A percentile compares a stretch with the other conserved stretches of the same genome.
phyloP scores from a whole-genome alignment of 2,329 filamentous ascomycete genomes.

The Cladosporium austrohemisphaericum region DNA sequence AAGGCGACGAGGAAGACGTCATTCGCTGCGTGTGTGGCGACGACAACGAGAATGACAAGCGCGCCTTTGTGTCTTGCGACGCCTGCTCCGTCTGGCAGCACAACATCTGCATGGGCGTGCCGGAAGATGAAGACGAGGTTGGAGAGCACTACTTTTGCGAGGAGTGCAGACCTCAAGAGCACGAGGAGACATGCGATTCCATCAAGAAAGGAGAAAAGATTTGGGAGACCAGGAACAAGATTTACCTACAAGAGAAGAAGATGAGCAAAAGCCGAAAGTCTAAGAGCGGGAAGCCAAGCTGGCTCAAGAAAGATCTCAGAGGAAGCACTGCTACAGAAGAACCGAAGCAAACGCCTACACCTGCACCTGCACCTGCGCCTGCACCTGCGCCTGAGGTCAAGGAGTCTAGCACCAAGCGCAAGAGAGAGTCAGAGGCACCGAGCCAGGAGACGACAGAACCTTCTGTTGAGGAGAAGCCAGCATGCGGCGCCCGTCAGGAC shows the following conservation, averaged over 20 bases:
- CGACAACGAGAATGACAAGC: slow-evolving; percentile 78
- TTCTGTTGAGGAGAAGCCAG: slow-evolving; percentile 20
- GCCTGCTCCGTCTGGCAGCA: slow-evolving; percentile 93
- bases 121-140: slow-evolving; percentile 65
- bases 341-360: slow-evolving; percentile 30
- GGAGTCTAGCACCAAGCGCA: slow-evolving; percentile 31
- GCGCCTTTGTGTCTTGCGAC: slow-evolving; percentile 96
- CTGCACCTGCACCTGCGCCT: no score
- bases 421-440: slow-evolving; percentile 21
- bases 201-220: slow-evolving; percentile 77
- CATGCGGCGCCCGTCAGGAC: slow-evolving; percentile 25
- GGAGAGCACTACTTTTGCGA: slow-evolving; percentile 91
- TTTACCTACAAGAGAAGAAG: slow-evolving; percentile 53
- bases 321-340: slow-evolving; percentile 29
- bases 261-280: slow-evolving; percentile 60
- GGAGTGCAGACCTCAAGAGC: slow-evolving; percentile 77
- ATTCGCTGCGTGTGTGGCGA: slow-evolving; percentile 93
- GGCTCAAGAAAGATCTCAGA: slow-evolving; percentile 31
- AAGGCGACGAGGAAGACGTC: slow-evolving; percentile 43
- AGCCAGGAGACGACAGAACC: slow-evolving; percentile 14
- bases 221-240: slow-evolving; percentile 59
- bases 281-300: slow-evolving; percentile 33
- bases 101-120: slow-evolving; percentile 89
- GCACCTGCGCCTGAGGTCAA: slow-evolving; percentile 7
- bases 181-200: slow-evolving; percentile 73